Percentiles rank a stretch among this genome's conserved stretches.
phyloP scores from a whole-genome alignment of 2,329 filamentous ascomycete genomes.

The Ambrosiella beaveri region DNA sequence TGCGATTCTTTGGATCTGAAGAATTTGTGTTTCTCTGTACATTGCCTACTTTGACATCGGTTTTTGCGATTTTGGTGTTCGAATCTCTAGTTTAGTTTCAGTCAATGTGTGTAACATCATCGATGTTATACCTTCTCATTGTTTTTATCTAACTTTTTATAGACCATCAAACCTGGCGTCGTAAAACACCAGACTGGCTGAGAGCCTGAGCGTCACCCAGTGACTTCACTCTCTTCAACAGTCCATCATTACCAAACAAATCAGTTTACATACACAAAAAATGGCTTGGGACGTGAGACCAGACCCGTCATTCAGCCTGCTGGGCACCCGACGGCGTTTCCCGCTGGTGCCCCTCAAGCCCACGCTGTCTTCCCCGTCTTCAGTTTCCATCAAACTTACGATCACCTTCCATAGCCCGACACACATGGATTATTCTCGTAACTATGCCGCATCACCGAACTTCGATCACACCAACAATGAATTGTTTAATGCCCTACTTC shows the following conservation, averaged over 20 bases:
- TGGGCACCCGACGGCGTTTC: constrained; percentile 19
- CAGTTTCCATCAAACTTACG: constrained; percentile 26
- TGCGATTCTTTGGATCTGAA: not conserved
- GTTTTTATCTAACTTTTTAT: too few relatives aligned
- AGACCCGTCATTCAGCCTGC: constrained; percentile 11
- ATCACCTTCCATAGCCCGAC: constrained; percentile 30
- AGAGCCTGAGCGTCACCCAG: constrained; percentile 3
- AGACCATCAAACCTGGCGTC: not conserved
- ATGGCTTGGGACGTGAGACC: constrained; percentile 4
- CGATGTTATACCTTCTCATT: not conserved
- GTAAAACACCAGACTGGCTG: not conserved
- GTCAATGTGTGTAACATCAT: not conserved
- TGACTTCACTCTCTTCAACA: not conserved
- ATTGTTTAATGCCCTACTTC: constrained; percentile 32
- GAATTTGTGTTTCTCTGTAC: not conserved
- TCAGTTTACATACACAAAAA: not conserved
- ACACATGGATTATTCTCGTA: constrained; percentile 26
- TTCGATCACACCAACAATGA: constrained; percentile 26
- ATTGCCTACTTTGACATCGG: too few relatives aligned
- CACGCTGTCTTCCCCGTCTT: constrained; percentile 3
- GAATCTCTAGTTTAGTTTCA: not conserved
- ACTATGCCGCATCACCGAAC: constrained; percentile 29
- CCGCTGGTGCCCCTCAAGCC: constrained; percentile 18
- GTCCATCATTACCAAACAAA: not conserved
- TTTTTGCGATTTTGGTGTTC: not conserved